Evolutionary conservation across 495 filamentous ascomycete genomes (phyloP), one percentile per base, ranked within the genome.

Genomic region (Sordaria brevicollis): DNA sequence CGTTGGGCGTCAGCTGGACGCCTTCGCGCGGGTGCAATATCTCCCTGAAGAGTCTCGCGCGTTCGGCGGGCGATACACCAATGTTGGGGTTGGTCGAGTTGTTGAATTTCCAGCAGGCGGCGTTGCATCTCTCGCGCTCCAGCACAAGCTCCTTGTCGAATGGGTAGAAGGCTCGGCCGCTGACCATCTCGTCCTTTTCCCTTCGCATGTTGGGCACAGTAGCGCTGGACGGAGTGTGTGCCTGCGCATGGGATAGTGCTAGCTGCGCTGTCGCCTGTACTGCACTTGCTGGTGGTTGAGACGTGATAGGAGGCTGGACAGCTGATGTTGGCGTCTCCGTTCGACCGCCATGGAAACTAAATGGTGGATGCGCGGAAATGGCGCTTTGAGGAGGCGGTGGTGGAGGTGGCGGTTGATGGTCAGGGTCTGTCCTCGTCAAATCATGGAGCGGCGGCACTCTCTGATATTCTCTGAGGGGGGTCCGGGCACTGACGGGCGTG

Each of bases 141-240:
- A 93, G 86, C 4, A 93, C 86, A 8, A 99, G 86, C 71, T 92
- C 89, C 54, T 88, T 85, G 75, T 91, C 89, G 71, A 89, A 92
- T 1, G 92, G 92, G 65, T 88, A 88, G 77, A 94, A 98, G 10
- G 88, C 85, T 33, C 93, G 84, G n/a, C 93, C 92, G 49, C 83
- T 85, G 4, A 97, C 84, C 95, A 99, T 99, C 79, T 97, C 95
- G 65, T 97, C 93, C 78, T 95, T 97, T 77, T 97, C 92, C 0
- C 89, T 91, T 36, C 87, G 79, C 25, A 31, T 2, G 49, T 31
- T 11, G 49, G 49, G 49, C 25, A 62, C 49, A 25, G 25, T 62
- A 17, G 49, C 49, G 49, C 49, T 62, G 25, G 49, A 62, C 70
- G 72, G 78, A 11, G 81, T 72, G 39, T 85, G 77, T 70, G 82